phyloP scores from a whole-genome alignment of 1,139 yeast genomes.

The Yarrowia galli region DNA sequence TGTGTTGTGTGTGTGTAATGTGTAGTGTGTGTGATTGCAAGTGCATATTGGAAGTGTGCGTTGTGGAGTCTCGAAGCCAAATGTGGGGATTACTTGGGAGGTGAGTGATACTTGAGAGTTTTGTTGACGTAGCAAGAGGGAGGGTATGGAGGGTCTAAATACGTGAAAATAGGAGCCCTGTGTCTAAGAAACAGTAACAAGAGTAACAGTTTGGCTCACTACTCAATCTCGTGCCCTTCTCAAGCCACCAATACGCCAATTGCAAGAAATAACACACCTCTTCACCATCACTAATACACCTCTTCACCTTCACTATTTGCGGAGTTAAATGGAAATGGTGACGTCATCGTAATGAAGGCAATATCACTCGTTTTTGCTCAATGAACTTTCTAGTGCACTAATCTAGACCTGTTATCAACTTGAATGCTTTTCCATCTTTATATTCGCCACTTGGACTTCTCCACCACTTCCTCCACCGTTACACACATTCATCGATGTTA shows the following conservation, averaged over 20 bases:
- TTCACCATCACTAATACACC: too few species aligned
- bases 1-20: neutral
- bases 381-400: neutral
- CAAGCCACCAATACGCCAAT: too few species aligned
- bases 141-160: too few species aligned
- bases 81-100: neutral
- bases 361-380: neutral
- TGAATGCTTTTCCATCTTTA: neutral
- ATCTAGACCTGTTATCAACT: too few species aligned
- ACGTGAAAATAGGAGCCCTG: too few species aligned
- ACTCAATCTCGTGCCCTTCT: too few species aligned
- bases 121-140: too few species aligned
- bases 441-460: neutral
- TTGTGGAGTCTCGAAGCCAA: neutral
- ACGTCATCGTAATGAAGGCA: constrained; percentile 7
- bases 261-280: too few species aligned
- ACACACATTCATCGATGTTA: too few species aligned
- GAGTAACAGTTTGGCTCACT: too few species aligned
- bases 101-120: neutral
- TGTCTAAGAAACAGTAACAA: too few species aligned
- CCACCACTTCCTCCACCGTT: neutral
- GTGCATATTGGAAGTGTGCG: neutral
- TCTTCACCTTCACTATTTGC: neutral
- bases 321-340: neutral
- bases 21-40: neutral